Evolutionary conservation across 2,329 filamentous ascomycete genomes (phyloP), one percentile per base, ranked within the genome.

Genomic region (Whalleya microplaca): DNA sequence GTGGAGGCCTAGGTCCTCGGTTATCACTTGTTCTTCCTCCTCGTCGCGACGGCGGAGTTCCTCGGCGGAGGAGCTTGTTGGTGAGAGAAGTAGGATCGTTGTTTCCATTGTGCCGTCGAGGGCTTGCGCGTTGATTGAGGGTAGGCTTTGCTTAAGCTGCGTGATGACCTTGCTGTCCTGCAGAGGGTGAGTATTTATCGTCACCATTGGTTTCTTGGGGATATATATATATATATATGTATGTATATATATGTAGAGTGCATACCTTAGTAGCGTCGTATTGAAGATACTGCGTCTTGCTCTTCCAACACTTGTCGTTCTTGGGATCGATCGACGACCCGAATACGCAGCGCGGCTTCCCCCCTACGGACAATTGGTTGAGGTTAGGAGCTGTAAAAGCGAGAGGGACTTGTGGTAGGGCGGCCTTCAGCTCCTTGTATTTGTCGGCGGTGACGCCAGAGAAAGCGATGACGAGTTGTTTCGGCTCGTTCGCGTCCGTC

Each of bases 401-500:
- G 10, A 79, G 78, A 21, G 75, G 69, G 20, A 75, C 65, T 12
- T 66, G 64, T 23, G 72, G 69, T 48, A 80, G 72, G 7, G 78
- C 73, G n/a, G 76, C 72, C 53, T 78, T 74, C 21, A 82, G 53
- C 41, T 69, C 62, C 48, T 71, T 64, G 49, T 78, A 74, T 45
- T 81, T 78, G 42, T 76, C 67, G 16, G 74, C 64, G 18, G 76
- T 79, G 72, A 82, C 75, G 66, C 86, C 84, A 67, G 87, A 80
- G 48, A 88, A 74, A 63, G 85, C 71, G 49, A 88, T 73, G 21
- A 89, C 72, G 41, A 89, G 77, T 71, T 90, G 85, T 50, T 72
- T 76, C 4, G 79, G 76, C 47, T 72, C 67, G 10, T 57, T 56
- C 18, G 68, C 62, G 10, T 72, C 67, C 3, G 66, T 54, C 2